Base-by-base conservation (phyloP, 371 early-diverging fungal genomes). In the Phascolomyces articulosus region DNA sequence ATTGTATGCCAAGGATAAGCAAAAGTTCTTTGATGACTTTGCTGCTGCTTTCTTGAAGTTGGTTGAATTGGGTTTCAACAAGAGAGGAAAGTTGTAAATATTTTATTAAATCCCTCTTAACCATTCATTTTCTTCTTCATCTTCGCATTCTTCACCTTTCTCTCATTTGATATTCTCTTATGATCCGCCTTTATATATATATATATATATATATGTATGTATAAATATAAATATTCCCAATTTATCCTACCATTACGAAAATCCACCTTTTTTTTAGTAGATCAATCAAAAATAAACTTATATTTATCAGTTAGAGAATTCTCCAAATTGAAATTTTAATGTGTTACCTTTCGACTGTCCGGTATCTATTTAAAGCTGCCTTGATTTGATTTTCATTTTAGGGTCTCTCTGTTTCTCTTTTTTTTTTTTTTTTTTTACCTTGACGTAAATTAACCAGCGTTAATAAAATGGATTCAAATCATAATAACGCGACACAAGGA, bases 11-110 rank as follows among this genome's bases (percentile, higher is more conserved):
- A 86, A 91, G 65, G 87, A 90, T 71, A 85, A 91, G 78, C 80
- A 89, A 55, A 71, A 67, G 49, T 93, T 93, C 85, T 92, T 90
- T 80, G 82, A 80, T 53, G 94, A 95, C 78, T 96, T 96, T 69
- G 70, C 91, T 44, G 78, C 73, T 48, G 93, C 93, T 48, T 96
- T 91, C 71, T 70, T 80, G 55, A 95, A 93, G 80, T 80, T 96
- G 58, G 75, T 91, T 48, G 94, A 94, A 75, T 84, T 95, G 61
- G 95, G 95, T 65, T 89, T 95, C 62, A 66, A 68, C 40, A 70
- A 73, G 62, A 69, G 80, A 67, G 71, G 72, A 66, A 75, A 68
- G 65, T 68, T 80, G 74, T 80, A 78, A 71, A 76, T 55, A 61
- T 51, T 18, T 23, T 31, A 21, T 18, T 44, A 28, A 2, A 55